Evolutionary conservation across 106 monocot species (phyloP).

Genomic region (Phalaenopsis equestris): DNA sequence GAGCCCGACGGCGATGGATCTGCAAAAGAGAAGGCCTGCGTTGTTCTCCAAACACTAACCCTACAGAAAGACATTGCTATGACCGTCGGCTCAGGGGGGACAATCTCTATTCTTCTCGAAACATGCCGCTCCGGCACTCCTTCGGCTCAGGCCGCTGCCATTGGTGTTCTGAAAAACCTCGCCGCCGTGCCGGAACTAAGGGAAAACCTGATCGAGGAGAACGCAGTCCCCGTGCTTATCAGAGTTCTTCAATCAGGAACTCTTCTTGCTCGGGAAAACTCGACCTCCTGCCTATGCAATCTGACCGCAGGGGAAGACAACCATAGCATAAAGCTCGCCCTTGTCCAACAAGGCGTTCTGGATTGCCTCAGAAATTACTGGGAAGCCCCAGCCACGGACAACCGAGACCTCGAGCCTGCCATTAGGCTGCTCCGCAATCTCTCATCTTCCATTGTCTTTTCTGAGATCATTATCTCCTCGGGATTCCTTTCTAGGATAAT

Average conservation of each 20-base stretch:
- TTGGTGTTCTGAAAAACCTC: slow-evolving; percentile 56
- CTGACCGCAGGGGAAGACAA: slow-evolving; percentile 32
- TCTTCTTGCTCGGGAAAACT: slow-evolving; percentile 44
- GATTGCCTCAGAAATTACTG: slow-evolving; percentile 44
- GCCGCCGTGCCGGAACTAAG: slow-evolving; percentile 48
- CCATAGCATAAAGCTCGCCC: slow-evolving; percentile 26
- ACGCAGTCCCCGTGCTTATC: slow-evolving; percentile 29
- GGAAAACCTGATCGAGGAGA: slow-evolving; percentile 41
- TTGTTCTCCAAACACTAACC: slow-evolving; percentile 44
- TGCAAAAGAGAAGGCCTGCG: slow-evolving; percentile 52
- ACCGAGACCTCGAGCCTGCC: slow-evolving; percentile 39
- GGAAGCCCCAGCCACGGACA: slow-evolving; percentile 8
- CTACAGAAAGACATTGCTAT: slow-evolving; percentile 43
- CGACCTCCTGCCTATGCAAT: slow-evolving; percentile 51
- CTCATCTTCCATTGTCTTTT: slow-evolving; percentile 35
- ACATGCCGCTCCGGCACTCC: slow-evolving; percentile 64
- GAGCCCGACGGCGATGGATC: slow-evolving; percentile 38
- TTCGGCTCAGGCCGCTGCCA: slow-evolving; percentile 49
- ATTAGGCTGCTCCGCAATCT: slow-evolving; percentile 48
- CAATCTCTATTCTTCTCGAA: slow-evolving; percentile 47
- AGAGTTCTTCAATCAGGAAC: slow-evolving; percentile 46
- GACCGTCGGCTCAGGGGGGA: slow-evolving; percentile 48
- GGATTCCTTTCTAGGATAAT: slow-evolving; percentile 34
- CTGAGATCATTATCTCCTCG: slow-evolving; percentile 27
- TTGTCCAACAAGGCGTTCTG: slow-evolving; percentile 46